These are phyloP conservation scores for Talaromyces atroroseus DNA, from an alignment of 2,329 filamentous ascomycete species.

Conservation along the genomic window DNA sequence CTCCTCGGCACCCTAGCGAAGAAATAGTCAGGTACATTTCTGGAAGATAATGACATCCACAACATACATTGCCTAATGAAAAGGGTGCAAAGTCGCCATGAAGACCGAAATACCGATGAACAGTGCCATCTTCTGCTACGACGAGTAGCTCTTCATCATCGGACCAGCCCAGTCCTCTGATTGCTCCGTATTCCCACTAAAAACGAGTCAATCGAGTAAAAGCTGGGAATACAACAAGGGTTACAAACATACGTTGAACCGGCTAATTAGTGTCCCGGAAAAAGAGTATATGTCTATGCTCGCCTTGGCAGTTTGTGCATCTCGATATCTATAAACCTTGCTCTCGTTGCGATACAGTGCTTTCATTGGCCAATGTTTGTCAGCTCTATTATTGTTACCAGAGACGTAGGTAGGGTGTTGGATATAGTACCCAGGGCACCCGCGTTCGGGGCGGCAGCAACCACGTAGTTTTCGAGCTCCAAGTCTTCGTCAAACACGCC, in stretches of 20 bases:
- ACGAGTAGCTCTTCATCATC: conserved; percentile 90
- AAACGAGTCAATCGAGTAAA: conserved; percentile 15
- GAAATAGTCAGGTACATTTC: conserved; percentile 15
- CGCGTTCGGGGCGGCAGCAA: conserved; percentile 86
- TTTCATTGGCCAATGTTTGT: conserved; percentile 34
- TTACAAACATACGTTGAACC: conserved; percentile 54
- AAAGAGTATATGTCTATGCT: conserved; percentile 93
- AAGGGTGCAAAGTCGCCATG: conserved; percentile 94
- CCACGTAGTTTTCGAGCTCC: conserved; percentile 89
- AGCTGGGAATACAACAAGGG: neutral
- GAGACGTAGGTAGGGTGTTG: neutral
- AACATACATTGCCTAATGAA: conserved; percentile 67
- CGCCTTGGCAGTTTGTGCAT: conserved; percentile 65
- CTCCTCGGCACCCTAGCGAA: conserved; percentile 68
- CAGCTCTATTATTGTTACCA: conserved; percentile 6
- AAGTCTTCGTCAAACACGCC: conserved; percentile 88
- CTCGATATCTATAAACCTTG: conserved; percentile 74
- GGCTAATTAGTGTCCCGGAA: conserved; percentile 79
- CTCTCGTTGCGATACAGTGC: conserved; percentile 83
- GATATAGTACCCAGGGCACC: conserved; percentile 74
- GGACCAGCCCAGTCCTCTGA: conserved; percentile 90
- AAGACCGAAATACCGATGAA: conserved; percentile 85
- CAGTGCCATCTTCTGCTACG: conserved; percentile 81
- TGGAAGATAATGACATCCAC: neutral
- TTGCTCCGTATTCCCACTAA: conserved; percentile 80